Evolutionary conservation across 805 yeast genomes (phyloP), one percentile per base, ranked within the genome.

Genomic region (Yarrowia sp.): DNA sequence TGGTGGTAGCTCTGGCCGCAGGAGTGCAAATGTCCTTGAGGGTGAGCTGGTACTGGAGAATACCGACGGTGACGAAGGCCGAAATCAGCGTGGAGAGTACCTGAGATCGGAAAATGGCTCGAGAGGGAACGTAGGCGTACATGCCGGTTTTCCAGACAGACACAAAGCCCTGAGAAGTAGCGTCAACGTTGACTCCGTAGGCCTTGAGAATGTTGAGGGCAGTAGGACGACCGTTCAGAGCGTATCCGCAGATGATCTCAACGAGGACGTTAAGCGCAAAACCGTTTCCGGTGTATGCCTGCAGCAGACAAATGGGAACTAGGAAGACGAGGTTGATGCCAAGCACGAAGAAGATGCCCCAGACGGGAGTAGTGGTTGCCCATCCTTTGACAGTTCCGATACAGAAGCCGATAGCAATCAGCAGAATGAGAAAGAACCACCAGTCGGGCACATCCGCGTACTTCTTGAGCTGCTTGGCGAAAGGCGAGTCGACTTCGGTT

Each of bases 361-460:
- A 84, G 12, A 83, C 77, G 0, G 88, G 86, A 6, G 84, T 77
- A 62, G 78, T 81, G 67, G 75, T 75, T 21, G 70, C 73, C 76
- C 79, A 78, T 3, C 71, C 73, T 46, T 75, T 68, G 46, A 79
- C 69, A 2, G 59, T 36, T 9, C 44, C 59, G 25, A 51, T 35
- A 18, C 44, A 51, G n/a, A 83, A 74, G 0, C 74, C 73, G 18
- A 70, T 78, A 71, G 79, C 71, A 35, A 80, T 72, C 1, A 76
- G 65, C 6, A 84, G 74, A 22, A 85, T 75, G 13, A 75, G 65
- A 13, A 82, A 62, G 33, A 80, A 86, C 89, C 90, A 85, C 85
- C 86, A 84, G 65, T 84, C 87, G 0, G 96, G 94, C 22, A 85
- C 89, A 65, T 86, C 90, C 25, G 79, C 78, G 71, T 86, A 86